Evolutionary conservation across 2,329 filamentous ascomycete species (phyloP), one percentile per base, ranked within the genome.

Genomic region (Tolypocladium amazonense): DNA sequence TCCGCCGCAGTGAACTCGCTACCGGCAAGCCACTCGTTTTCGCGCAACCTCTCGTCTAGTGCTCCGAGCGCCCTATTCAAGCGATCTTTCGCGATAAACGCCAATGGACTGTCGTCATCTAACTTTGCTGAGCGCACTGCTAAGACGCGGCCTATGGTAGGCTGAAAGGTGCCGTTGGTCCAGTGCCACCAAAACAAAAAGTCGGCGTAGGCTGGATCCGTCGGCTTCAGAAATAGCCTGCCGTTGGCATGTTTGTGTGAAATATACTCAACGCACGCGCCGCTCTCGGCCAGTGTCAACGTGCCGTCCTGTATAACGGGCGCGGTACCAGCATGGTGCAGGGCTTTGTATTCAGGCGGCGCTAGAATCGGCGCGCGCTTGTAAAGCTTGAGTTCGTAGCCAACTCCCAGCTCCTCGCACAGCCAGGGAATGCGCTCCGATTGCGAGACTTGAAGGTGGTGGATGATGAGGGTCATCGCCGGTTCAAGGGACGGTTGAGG

Each of bases 401-500:
- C 67, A 57, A 88, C 70, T 56, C 71, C 70, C 23, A 88, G 80
- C 69, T 88, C 86, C 69, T 88, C 85, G 68, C 83, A 83, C 54
- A 88, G 79, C 79, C 82, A 88, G 66, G 81, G 72, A 57, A 88
- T 77, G 47, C 86, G 83, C 68, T 88, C 85, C 41, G 84, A 86
- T 68, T 88, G 84, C 14, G 82, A 84, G 68, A 76, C 65, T 54
- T 76, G 73, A n/a, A 84, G 78, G 64, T 85, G 81, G 66, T 84
- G 81, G 25, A 83, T 64, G 37, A 69, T 71, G 52, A 81, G 69
- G 53, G 58, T n/a, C 62, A 63, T 63, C 6, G 9, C 50, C 35
- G 18, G 27, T 7, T 33, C 18, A 27, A 12, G 11, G 9, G 47
- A 52, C 1, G 23, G 18, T 33, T 27, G 27, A 6, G 27, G 47